Conservation (phyloP, 139 green algal species). For the Chlorella sp. region DNA sequence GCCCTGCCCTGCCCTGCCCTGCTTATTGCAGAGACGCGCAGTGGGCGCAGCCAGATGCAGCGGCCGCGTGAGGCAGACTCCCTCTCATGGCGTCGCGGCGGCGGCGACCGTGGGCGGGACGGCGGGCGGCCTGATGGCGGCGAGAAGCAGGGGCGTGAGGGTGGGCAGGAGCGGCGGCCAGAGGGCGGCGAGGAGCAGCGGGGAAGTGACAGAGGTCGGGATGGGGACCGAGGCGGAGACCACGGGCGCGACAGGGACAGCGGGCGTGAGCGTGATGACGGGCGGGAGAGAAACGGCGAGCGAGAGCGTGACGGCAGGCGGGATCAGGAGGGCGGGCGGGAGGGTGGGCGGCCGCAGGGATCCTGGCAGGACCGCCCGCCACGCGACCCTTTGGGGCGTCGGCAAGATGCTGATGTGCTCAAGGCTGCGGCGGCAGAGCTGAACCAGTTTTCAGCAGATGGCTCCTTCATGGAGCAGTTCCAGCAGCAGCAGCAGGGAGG, state of each 20-base stretch:
- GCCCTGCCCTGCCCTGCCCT: background rate
- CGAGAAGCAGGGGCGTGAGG: slow-evolving; percentile 29
- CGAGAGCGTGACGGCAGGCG: no score
- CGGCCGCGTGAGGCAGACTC: slow-evolving; percentile 46
- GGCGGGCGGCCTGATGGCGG: slow-evolving; percentile 3
- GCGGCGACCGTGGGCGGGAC: background rate
- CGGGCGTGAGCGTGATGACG: background rate
- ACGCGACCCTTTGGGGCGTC: slow-evolving; percentile 9
- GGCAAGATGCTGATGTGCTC: slow-evolving; percentile 13
- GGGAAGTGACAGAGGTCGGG: background rate
- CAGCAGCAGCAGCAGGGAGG: slow-evolving; percentile 17
- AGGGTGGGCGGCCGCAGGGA: background rate
- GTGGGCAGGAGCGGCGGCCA: background rate
- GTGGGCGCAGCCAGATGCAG: slow-evolving; percentile 58
- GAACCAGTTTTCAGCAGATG: slow-evolving; percentile 77
- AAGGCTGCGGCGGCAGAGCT: slow-evolving; percentile 55
- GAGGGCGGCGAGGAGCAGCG: slow-evolving; percentile 35
- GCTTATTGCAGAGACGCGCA: slow-evolving; percentile 1
- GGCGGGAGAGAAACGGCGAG: background rate
- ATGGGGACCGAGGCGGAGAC: background rate
- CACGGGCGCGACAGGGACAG: no score
- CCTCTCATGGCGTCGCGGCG: slow-evolving; percentile 52
- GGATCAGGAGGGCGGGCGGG: background rate
- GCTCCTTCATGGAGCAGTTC: slow-evolving; percentile 72
- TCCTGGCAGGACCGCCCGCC: background rate